Evolutionary conservation across 129 eudicot genomes (phyloP), one percentile per base, ranked within the genome.

Genomic region (Apium graveolens): DNA sequence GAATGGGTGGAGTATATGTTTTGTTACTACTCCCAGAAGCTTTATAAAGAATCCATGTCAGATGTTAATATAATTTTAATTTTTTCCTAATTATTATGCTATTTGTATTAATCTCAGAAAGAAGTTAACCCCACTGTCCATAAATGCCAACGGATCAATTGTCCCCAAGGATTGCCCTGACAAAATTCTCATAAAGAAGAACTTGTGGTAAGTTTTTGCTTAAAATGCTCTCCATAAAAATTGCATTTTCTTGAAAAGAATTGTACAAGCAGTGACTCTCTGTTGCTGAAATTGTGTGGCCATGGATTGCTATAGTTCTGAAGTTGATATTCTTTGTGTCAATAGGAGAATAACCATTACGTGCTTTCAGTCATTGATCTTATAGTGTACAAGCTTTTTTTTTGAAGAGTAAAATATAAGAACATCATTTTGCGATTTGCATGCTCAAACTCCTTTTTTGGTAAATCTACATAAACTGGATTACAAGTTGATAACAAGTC

Each of bases 81-180:
- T 75, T 62, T 39, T 49, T 0, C 34, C 34, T 77, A 41, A 70
- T 78, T 21, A 13, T 57, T 55, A 70, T 10, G 29, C 49, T 24
- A 7, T 76, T 34, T 57, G 57, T 39, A 20, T 26, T 70, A 80
- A 73, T 78, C 72, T 83, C 89, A 94, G 98, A 63, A 90, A 88
- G 85, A 91, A 80, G 88, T 81, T 91, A 73, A 91, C 96, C 13
- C 84, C 92, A 2, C 80, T 94, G 74, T 91, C 98, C 51, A 96
- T 91, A 66, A 84, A 89, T 81, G 97, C 97, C 57, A 91, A 88
- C 78, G 97, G 97, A 29, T 84, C 84, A 60, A 80, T 88, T 85
- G 65, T 91, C 74, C 89, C 96, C 73, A 94, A 94, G 86, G 98
- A 91, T 84, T 90, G 89, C 55, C 85, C 86, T 31, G 93, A 94